These are phyloP conservation scores for Entomophthora muscae DNA, from an alignment of 371 early-diverging fungal genomes.

Conservation along the genomic window DNA sequence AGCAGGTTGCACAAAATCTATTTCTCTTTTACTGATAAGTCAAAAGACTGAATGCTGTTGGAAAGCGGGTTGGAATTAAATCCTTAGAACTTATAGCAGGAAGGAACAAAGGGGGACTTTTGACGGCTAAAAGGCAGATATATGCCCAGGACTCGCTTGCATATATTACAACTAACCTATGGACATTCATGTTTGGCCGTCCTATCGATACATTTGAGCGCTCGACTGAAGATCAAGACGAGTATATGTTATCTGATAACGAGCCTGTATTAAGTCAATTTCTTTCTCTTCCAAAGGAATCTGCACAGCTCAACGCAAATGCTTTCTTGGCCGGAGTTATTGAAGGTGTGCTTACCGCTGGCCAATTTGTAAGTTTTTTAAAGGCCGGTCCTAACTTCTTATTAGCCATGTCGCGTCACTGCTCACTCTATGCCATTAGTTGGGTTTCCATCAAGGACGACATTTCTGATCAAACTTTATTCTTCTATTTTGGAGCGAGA, in stretches of 20 bases:
- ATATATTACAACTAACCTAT: constrained; percentile 80
- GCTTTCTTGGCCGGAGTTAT: constrained; percentile 92
- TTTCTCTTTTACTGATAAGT: background rate
- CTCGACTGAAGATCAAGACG: constrained; percentile 85
- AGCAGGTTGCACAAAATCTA: constrained; percentile 30
- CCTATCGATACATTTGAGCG: constrained; percentile 86
- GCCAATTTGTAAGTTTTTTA: constrained; percentile 62
- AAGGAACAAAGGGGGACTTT: constrained; percentile 46
- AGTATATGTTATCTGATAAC: constrained; percentile 96
- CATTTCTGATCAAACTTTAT: constrained; percentile 87
- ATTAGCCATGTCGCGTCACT: constrained; percentile 78
- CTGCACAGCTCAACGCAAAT: constrained; percentile 74
- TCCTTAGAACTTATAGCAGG: constrained; percentile 65
- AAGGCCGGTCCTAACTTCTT: background rate
- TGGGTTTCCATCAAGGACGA: constrained; percentile 79
- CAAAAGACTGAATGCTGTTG: constrained; percentile 66
- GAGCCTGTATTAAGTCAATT: constrained; percentile 73
- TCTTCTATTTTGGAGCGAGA: constrained; percentile 58
- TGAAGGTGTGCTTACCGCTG: constrained; percentile 79
- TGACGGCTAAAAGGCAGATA: constrained; percentile 63
- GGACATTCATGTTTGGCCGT: constrained; percentile 87
- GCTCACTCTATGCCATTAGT: constrained; percentile 83
- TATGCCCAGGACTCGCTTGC: constrained; percentile 66
- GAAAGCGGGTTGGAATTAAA: constrained; percentile 82
- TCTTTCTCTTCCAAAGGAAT: constrained; percentile 85